A percentile compares a stretch with the other conserved stretches of the same genome.
These are phyloP conservation scores for Ophiognomonia clavigignenti-juglandacearum DNA, from an alignment of 2,329 filamentous ascomycete genomes.

Conservation along the genomic window DNA sequence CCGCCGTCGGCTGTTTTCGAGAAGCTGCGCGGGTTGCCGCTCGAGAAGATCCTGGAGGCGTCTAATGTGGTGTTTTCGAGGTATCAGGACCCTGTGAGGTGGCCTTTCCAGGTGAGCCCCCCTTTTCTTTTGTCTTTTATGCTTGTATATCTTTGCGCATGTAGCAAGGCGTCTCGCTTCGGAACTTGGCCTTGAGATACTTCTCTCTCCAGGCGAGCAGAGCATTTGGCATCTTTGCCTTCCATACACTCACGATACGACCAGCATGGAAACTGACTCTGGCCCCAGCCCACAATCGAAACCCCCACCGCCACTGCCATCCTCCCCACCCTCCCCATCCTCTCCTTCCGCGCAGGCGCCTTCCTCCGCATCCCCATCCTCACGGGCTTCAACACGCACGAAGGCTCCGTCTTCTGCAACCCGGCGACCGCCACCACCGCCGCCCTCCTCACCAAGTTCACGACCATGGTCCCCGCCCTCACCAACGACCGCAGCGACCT, in stretches of 20 bases:
- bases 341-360: slow-evolving; percentile 49
- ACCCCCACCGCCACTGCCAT: slow-evolving; percentile 30
- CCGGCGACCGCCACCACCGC: slow-evolving; percentile 36
- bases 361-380: slow-evolving; percentile 58
- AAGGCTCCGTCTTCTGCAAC: slow-evolving; percentile 62
- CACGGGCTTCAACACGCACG: slow-evolving; percentile 67
- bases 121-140: no score
- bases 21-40: slow-evolving; percentile 40
- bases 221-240: no score
- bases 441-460: slow-evolving; percentile 59
- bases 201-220: no score
- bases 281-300: slow-evolving; percentile 65
- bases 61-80: slow-evolving; percentile 38
- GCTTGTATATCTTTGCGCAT: no score
- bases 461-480: slow-evolving; percentile 54
- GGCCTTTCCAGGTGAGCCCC: slow-evolving; percentile 69
- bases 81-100: slow-evolving; percentile 41
- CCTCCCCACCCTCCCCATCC: slow-evolving; percentile 53
- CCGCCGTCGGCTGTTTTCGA: slow-evolving; percentile 45
- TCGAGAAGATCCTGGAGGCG: slow-evolving; percentile 33
- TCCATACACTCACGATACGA: no score
- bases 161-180: no score
- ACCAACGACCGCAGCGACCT: slow-evolving; percentile 47
- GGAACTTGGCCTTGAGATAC: no score
- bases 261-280: no score